Evolutionary conservation across 2,329 filamentous ascomycete species (phyloP), one percentile per base, ranked within the genome.

Genomic region (Xylaria sp.): DNA sequence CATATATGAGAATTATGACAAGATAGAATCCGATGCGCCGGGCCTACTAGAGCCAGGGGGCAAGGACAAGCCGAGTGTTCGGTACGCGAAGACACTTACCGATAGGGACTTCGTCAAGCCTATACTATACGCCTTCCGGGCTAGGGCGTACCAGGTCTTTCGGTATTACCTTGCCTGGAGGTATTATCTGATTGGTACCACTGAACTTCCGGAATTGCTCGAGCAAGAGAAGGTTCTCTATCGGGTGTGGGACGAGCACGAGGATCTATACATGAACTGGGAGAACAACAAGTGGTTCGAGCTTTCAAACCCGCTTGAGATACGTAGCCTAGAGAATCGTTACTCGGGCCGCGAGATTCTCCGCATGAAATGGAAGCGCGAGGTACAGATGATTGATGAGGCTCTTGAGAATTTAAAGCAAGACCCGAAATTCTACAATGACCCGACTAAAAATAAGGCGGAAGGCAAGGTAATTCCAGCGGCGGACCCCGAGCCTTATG

Each of bases 251-350:
- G 60, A n/a, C 10, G 26, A 60, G 6, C 71, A 74, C 15, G 74
- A 76, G 58, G 42, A 66, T 13, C 1, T 73, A 5, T 76, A 71
- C 57, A 40, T 36, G 28, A 72, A 75, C 44, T 74, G 69, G 49
- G 74, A 76, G 20, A 63, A 53, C 15, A 69, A 64, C 38, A 68
- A 64, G 10, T 63, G 28, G n/a, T 66, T 58, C 13, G 26, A 31
- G 15, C 62, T 70, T 10, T 53, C 40, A 10, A 48, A 38, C 20
- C 9, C 15, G 11, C 13, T 23, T 11, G 61, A 63, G 26, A 28
- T 28, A 54, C 7, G 26, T n/a, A 13, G 44, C n/a, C 49, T 71
- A 5, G 33, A 58, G 7, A 33, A n/a, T 3, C 68, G 63, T 15
- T 72, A 69, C 38, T 2, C n/a, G 6, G 4, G 28, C 23, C 68